These are phyloP conservation scores for Pyrenophora teres DNA, from an alignment of 2,329 filamentous ascomycete genomes.

Conservation along the genomic window DNA sequence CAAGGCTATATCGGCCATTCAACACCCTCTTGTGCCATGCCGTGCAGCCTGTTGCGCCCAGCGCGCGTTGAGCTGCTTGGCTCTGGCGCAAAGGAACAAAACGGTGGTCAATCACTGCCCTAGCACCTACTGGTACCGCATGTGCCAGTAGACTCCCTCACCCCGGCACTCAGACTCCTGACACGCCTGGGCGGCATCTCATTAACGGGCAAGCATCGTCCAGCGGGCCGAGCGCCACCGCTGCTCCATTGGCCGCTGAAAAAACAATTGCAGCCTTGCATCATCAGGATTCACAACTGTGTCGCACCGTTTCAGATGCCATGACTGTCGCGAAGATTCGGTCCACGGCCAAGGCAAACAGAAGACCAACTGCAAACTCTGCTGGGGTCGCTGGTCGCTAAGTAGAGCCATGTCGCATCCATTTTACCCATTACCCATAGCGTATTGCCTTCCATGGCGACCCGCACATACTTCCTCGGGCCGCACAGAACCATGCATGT, in stretches of 20 bases:
- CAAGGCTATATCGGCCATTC: background rate
- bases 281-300: constrained; percentile 3
- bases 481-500: constrained; percentile 12
- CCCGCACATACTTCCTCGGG: constrained; percentile 10
- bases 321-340: background rate
- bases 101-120: background rate
- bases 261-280: constrained; percentile 25
- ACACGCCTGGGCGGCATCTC: constrained; percentile 18
- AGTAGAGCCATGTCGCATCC: constrained; percentile 4
- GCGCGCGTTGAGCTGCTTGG: constrained; percentile 18
- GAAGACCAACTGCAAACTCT: constrained; percentile 4
- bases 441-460: constrained; percentile 8
- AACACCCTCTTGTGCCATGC: background rate
- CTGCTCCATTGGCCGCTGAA: constrained; percentile 20
- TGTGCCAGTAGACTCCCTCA: too few relatives aligned
- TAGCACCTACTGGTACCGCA: background rate
- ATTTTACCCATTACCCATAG: constrained; percentile 10
- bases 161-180: too few relatives aligned
- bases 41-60: background rate
- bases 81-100: too few relatives aligned
- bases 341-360: too few relatives aligned
- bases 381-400: background rate
- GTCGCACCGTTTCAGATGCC: constrained; percentile 25
- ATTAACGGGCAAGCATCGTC: constrained; percentile 17
- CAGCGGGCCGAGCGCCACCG: constrained; percentile 34